phyloP scores from a whole-genome alignment of 1,139 yeast species.

The Scheffersomyces illinoinensis region DNA sequence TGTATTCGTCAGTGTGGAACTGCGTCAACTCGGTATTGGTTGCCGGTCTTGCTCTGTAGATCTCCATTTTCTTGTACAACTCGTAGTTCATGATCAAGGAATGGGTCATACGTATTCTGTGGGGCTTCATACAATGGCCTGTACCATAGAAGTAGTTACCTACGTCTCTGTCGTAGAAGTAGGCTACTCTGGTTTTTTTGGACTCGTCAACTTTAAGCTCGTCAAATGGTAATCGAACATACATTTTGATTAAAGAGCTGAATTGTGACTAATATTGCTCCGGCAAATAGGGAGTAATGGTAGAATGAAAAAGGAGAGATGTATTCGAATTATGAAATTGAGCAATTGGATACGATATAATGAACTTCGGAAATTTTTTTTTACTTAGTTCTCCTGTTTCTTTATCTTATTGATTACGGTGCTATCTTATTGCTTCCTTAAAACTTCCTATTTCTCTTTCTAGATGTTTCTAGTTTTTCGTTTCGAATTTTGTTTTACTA shows the following conservation, averaged over 20 bases:
- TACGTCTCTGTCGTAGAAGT: constrained; percentile 70
- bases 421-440: background rate
- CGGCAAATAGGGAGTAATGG: background rate
- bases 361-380: background rate
- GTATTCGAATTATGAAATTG: background rate
- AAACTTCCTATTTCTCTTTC: background rate
- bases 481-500: too few species aligned
- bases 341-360: background rate
- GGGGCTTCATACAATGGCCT: constrained; percentile 99
- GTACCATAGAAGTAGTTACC: constrained; percentile 98
- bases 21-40: constrained; percentile 98
- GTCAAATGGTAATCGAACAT: constrained; percentile 48
- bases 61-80: constrained; percentile 93
- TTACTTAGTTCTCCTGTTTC: background rate
- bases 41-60: constrained; percentile 94
- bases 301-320: background rate
- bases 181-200: constrained; percentile 46
- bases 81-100: constrained; percentile 97
- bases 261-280: too few species aligned
- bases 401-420: background rate
- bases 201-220: constrained; percentile 40
- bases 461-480: background rate
- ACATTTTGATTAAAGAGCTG: constrained; percentile 21
- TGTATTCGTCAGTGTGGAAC: constrained; percentile 95
- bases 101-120: constrained; percentile 97